These are phyloP conservation scores for Furcasterigmium sp. DNA, from an alignment of 2,329 filamentous ascomycete genomes.

Conservation along the genomic window DNA sequence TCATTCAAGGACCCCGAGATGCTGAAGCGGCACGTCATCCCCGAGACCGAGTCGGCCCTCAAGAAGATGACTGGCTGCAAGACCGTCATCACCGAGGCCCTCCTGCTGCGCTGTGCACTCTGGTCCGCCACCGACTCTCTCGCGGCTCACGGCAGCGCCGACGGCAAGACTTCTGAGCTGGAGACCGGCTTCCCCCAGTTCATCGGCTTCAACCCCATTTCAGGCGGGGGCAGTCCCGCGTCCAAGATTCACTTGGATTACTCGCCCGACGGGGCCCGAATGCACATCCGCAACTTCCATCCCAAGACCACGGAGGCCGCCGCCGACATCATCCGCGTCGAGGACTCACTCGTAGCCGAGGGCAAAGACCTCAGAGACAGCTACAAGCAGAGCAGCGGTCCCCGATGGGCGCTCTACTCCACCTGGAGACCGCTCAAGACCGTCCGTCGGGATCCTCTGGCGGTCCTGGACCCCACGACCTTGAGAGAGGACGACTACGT, in stretches of 20 bases:
- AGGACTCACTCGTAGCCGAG: constrained; percentile 4
- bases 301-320: constrained; percentile 12
- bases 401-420: constrained; percentile 13
- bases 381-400: constrained; percentile 7
- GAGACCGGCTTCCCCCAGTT: constrained; percentile 10
- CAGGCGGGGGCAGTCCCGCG: constrained; percentile 17
- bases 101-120: constrained; percentile 11
- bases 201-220: constrained; percentile 14
- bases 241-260: constrained; percentile 23
- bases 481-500: too few relatives aligned
- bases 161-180: constrained; percentile 1
- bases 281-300: constrained; percentile 20
- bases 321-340: constrained; percentile 15
- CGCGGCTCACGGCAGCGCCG: constrained; percentile 7
- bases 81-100: constrained; percentile 16
- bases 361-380: constrained; percentile 4
- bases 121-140: constrained; percentile 1
- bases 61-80: constrained; percentile 19
- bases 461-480: too few relatives aligned
- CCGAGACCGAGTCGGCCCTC: constrained; percentile 18
- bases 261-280: constrained; percentile 18
- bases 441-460: too few relatives aligned
- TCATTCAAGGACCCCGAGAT: constrained; percentile 16
- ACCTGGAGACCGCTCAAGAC: constrained; percentile 15
- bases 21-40: constrained; percentile 17